Base-by-base conservation (phyloP, 2,329 filamentous ascomycete genomes). In the Leptographium galeiforme region DNA sequence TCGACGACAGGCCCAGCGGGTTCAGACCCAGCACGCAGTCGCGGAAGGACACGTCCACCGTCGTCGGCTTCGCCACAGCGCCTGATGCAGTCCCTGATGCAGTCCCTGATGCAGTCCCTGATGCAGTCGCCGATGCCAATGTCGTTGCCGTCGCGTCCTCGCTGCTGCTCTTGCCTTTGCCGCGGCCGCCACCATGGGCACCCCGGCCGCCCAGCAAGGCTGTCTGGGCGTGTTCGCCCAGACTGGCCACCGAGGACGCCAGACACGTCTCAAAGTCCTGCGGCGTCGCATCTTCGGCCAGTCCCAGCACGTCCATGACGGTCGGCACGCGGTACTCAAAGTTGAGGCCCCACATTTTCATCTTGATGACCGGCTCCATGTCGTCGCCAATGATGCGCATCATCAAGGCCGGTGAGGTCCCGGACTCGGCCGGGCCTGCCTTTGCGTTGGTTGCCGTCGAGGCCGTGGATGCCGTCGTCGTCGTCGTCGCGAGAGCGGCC, bases 371-470 rank as follows among this genome's bases (percentile, higher is more conserved):
- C 0, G 94, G 91, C 58, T 97, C 91, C 69, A 94, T 87, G 64
- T 97, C 91, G 64, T 97, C 90, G 0, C 89, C 89, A 59, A 98
- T 87, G 70, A 95, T 86, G 50, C 93, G 80, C 55, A 87, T 80
- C 83, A 95, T 95, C 52, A 97, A 66, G 58, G 90, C 87, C 1
- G 79, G 69, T 3, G 52, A 55, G 10, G 49, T 33, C 19, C 36
- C 36, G 44, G 14, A 41, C 36, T 5, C 18, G 45, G 40, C 36
- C n/a, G 12, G 2, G 18, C 33, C 14, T 30, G 30, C 40, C 3
- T 11, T 33, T 41, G 12, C 50, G 50, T 25, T 25, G 5, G 36
- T 7, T 55, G 57, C 63, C 53, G 47, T 58, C 19, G 43, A 10
- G 4, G 51, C 25, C 2, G 50, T 30, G 14, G 51, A 30, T 18